A percentile compares a stretch with the other conserved stretches of the same genome.
These are phyloP conservation scores for Calonectria hongkongensis DNA, from an alignment of 2,329 filamentous ascomycete genomes.

Conservation along the genomic window DNA sequence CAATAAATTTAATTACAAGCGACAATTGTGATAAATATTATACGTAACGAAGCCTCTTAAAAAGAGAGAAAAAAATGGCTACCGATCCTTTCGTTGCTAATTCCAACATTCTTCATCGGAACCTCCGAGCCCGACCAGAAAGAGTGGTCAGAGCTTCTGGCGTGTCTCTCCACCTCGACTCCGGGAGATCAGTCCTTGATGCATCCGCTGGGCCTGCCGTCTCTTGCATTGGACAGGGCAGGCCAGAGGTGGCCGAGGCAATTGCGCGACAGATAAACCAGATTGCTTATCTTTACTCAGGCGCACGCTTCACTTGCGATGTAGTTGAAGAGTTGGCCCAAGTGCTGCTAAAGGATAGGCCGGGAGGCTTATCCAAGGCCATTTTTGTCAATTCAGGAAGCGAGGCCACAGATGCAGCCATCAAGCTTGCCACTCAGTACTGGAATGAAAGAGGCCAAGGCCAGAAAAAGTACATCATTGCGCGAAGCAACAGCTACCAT, in stretches of 20 bases:
- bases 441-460: constrained; percentile 63
- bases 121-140: constrained; percentile 10
- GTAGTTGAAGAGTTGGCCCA: constrained; percentile 56
- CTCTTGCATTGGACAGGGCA: constrained; percentile 25
- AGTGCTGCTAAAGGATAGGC: constrained; percentile 49
- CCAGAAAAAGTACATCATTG: constrained; percentile 64
- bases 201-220: constrained; percentile 28
- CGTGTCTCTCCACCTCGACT: constrained; percentile 15
- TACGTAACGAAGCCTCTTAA: no score
- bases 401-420: constrained; percentile 66
- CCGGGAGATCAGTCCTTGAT: constrained; percentile 17
- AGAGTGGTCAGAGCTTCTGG: constrained; percentile 21
- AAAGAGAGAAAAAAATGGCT: neutral
- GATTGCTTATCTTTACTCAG: constrained; percentile 44
- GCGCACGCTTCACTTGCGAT: constrained; percentile 43
- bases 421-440: constrained; percentile 71
- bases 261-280: constrained; percentile 33
- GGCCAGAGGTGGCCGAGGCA: constrained; percentile 22
- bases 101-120: constrained; percentile 28
- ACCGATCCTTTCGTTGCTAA: constrained; percentile 3
- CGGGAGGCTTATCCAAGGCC: constrained; percentile 51
- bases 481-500: constrained; percentile 68
- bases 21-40: no score
- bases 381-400: constrained; percentile 52
- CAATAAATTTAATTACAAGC: no score